Evolutionary conservation across 495 filamentous ascomycete species (phyloP).

Genomic region (Diplogelasinospora grovesii): DNA sequence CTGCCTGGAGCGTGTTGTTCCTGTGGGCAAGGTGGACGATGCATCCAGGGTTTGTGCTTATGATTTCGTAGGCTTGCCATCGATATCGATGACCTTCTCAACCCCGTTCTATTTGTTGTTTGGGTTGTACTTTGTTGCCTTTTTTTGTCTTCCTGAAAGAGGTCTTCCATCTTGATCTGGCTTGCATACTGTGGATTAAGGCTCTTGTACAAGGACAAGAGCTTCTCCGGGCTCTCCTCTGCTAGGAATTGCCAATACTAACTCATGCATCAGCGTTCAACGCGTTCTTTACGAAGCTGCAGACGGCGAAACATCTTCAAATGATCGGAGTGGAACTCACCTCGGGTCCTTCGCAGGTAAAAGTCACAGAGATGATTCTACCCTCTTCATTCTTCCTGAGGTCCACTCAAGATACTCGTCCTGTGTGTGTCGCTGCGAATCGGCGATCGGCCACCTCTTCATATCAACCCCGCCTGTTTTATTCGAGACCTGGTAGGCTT

Average conservation of each 20-base stretch:
- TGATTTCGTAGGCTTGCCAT: too few relatives aligned
- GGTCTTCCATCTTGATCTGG: slow-evolving; percentile 2
- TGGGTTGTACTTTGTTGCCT: slow-evolving; percentile 1
- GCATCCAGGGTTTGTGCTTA: not conserved
- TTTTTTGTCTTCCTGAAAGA: not conserved
- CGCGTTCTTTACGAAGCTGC: too few relatives aligned
- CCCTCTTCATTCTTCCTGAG: slow-evolving; percentile 1
- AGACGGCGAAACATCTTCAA: too few relatives aligned
- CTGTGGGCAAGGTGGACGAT: slow-evolving; percentile 2
- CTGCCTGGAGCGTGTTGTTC: slow-evolving; percentile 3
- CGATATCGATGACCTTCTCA: too few relatives aligned
- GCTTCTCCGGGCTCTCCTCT: too few relatives aligned
- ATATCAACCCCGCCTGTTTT: too few relatives aligned
- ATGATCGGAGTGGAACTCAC: not conserved
- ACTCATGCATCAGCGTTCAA: too few relatives aligned
- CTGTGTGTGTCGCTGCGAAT: not conserved
- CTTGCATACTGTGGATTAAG: not conserved
- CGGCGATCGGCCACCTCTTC: slow-evolving; percentile 1
- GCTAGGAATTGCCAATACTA: too few relatives aligned
- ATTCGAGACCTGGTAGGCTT: too few relatives aligned
- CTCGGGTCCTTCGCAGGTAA: slow-evolving; percentile 7
- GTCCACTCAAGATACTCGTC: slow-evolving; percentile 7
- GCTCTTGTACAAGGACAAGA: too few relatives aligned
- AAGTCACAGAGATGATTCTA: slow-evolving; percentile 1
- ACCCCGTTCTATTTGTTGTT: slow-evolving; percentile 5